A percentile compares a stretch with the other conserved stretches of the same genome.
Conservation (phyloP, 148 eudicot genomes). For the Rhododendron vialii region DNA sequence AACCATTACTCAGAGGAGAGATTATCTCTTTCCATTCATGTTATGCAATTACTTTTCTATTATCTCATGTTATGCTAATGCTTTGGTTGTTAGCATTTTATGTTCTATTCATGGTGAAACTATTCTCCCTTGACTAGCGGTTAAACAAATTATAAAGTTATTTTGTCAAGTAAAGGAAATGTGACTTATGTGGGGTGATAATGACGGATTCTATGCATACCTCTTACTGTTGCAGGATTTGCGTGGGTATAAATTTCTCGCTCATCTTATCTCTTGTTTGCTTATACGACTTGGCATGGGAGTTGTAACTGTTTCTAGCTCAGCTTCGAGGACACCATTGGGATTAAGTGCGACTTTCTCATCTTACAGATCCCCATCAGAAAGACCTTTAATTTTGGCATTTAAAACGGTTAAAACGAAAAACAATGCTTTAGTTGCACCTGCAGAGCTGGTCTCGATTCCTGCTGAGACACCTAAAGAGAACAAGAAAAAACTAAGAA, state of each 20-base stretch:
- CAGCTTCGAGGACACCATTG: conserved; percentile 69
- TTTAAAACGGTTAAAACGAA: conserved; percentile 59
- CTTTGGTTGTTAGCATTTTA: background rate
- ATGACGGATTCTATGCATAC: background rate
- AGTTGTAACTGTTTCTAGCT: conserved; percentile 87
- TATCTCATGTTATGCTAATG: background rate
- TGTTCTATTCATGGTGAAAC: background rate
- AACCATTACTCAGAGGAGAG: background rate
- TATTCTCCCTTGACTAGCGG: background rate
- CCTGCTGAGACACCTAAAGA: conserved; percentile 48
- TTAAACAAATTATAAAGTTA: background rate
- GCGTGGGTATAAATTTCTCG: background rate
- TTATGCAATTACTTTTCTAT: background rate
- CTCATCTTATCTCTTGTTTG: background rate
- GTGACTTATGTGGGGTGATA: background rate
- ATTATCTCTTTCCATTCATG: background rate
- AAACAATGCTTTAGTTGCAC: conserved; percentile 41
- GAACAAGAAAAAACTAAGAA: conserved; percentile 48
- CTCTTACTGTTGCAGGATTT: background rate
- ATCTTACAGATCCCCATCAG: conserved; percentile 29
- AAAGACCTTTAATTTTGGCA: conserved; percentile 45
- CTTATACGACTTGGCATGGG: conserved; percentile 59
- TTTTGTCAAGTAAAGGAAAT: background rate
- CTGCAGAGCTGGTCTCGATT: conserved; percentile 42
- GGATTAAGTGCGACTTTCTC: conserved; percentile 50